These are phyloP conservation scores for Flaveria linearis DNA, from an alignment of 129 eudicot species.

Conservation along the genomic window DNA sequence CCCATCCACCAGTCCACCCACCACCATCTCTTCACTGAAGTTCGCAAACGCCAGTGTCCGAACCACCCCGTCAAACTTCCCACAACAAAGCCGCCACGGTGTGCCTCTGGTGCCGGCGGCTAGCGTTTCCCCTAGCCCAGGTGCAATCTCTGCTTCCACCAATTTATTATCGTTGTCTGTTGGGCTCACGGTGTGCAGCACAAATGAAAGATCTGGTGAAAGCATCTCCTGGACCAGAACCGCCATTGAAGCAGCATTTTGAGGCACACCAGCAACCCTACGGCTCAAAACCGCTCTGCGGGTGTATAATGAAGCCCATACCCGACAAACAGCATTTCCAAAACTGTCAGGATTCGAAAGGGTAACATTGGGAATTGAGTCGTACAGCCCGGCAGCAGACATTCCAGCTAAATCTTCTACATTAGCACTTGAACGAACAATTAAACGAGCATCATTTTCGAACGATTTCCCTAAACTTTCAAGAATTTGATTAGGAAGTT, in stretches of 20 bases:
- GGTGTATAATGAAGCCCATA: constrained; percentile 96
- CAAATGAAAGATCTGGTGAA: constrained; percentile 84
- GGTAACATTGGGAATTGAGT: constrained; percentile 85
- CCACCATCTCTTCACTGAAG: constrained; percentile 86
- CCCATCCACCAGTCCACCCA: constrained; percentile 68
- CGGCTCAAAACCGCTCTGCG: constrained; percentile 93
- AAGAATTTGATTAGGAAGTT: constrained; percentile 42
- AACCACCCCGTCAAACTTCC: constrained; percentile 74
- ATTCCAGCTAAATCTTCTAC: constrained; percentile 98
- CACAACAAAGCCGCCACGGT: constrained; percentile 80
- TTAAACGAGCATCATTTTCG: constrained; percentile 52
- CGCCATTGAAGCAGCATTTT: constrained; percentile 75
- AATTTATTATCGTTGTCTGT: constrained; percentile 54
- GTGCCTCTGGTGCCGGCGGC: constrained; percentile 92
- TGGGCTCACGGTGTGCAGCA: constrained; percentile 85
- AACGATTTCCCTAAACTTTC: constrained; percentile 52
- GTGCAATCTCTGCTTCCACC: constrained; percentile 87
- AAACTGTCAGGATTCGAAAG: constrained; percentile 66
- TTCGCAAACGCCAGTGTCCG: constrained; percentile 81
- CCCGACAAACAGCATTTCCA: constrained; percentile 65
- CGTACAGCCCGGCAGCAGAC: constrained; percentile 98
- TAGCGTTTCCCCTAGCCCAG: constrained; percentile 88
- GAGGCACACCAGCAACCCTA: constrained; percentile 76
- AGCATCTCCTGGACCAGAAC: constrained; percentile 89
- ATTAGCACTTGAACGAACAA: constrained; percentile 92